phyloP scores from a whole-genome alignment of 805 yeast genomes.

The Kuraishia cidri region DNA sequence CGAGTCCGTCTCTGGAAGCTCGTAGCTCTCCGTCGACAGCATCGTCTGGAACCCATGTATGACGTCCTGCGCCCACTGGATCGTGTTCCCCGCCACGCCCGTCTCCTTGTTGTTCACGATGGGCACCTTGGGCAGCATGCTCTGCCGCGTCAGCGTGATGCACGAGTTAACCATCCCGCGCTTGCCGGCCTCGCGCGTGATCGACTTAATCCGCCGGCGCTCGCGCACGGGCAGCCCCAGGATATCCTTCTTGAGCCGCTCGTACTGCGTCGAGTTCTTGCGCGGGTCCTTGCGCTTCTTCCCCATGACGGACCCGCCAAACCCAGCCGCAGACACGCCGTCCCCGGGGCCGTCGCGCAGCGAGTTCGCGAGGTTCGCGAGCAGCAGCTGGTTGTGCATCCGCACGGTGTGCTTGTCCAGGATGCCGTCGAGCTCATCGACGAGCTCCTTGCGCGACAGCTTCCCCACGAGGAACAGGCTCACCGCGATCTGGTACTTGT shows the following conservation, averaged over 20 bases:
- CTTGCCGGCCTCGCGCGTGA: constrained; percentile 78
- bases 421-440: constrained; percentile 45
- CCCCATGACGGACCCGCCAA: constrained; percentile 38
- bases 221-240: constrained; percentile 82
- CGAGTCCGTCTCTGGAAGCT: constrained; percentile 72
- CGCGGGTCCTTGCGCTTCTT: constrained; percentile 38
- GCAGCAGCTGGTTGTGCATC: constrained; percentile 75
- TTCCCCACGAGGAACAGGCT: constrained; percentile 73
- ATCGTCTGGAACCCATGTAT: constrained; percentile 79
- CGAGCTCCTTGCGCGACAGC: constrained; percentile 68
- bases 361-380: constrained; percentile 80
- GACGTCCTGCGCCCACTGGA: constrained; percentile 90
- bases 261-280: constrained; percentile 64
- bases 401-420: constrained; percentile 40
- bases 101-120: constrained; percentile 44
- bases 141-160: constrained; percentile 61
- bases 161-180: constrained; percentile 63
- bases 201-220: constrained; percentile 73
- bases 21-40: constrained; percentile 65
- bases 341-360: constrained; percentile 67
- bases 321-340: constrained; percentile 35
- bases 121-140: constrained; percentile 79
- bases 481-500: constrained; percentile 70
- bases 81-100: constrained; percentile 31
- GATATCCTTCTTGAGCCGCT: constrained; percentile 74